These are phyloP conservation scores for Talaromyces amestolkiae DNA, from an alignment of 2,329 filamentous ascomycete species.

Conservation along the genomic window DNA sequence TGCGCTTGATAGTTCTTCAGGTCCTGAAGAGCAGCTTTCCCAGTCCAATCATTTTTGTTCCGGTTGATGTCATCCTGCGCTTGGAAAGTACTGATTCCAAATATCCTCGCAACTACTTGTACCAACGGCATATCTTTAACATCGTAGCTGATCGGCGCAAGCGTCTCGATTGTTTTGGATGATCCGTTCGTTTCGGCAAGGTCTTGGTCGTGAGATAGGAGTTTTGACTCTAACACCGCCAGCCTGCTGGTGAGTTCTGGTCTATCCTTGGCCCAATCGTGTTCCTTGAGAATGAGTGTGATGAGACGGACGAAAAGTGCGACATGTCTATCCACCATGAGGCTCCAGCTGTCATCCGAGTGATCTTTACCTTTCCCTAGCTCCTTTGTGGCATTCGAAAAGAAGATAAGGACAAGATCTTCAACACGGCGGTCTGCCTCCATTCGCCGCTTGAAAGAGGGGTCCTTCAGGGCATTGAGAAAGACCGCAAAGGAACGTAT, in stretches of 20 bases:
- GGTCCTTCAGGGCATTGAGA: constrained; percentile 87
- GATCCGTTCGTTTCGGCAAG: constrained; percentile 64
- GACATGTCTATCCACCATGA: constrained; percentile 88
- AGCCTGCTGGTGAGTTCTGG: constrained; percentile 79
- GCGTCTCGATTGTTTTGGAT: constrained; percentile 70
- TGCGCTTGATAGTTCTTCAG: constrained; percentile 91
- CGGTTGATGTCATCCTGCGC: constrained; percentile 85
- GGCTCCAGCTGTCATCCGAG: constrained; percentile 85
- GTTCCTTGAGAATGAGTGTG: constrained; percentile 72
- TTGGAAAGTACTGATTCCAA: constrained; percentile 73
- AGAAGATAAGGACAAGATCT: constrained; percentile 92
- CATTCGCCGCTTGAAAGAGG: constrained; percentile 82
- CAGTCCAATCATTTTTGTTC: constrained; percentile 79
- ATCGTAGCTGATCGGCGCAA: constrained; percentile 81
- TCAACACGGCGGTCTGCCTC: constrained; percentile 93
- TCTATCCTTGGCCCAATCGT: constrained; percentile 80
- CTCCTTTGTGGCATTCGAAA: constrained; percentile 89
- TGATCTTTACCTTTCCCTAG: constrained; percentile 72
- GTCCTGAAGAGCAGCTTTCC: constrained; percentile 84
- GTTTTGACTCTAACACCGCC: constrained; percentile 82
- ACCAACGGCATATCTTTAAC: constrained; percentile 97
- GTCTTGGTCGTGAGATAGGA: constrained; percentile 91
- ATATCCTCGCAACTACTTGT: constrained; percentile 80
- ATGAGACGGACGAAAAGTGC: constrained; percentile 90
- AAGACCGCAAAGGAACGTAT: constrained; percentile 94